Base-by-base conservation (phyloP, 1,284 basidiomycete genomes). In the Pholiota adiposa region DNA sequence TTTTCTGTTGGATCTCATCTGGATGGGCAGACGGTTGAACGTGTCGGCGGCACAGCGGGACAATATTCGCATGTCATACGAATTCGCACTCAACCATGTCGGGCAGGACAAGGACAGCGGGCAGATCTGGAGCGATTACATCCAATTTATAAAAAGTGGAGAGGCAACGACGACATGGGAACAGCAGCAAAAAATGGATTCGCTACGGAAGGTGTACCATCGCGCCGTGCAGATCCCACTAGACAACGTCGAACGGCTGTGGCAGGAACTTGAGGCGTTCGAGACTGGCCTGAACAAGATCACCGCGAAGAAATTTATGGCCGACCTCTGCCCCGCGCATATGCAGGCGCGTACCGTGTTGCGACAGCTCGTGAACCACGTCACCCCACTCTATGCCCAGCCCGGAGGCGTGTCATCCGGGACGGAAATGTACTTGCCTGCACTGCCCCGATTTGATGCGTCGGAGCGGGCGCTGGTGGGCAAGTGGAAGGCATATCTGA, bases 251-350 rank as follows among this genome's bases (percentile, higher is more conserved):
- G 96, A 98, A 75, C 82, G 83, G 43, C 83, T 99, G 43, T 99
- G 97, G 97, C 89, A 93, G 70, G 94, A 97, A 56, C 93, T 96
- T 67, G 96, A 98, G 73, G 80, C 90, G 0, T 99, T 98, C 70
- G 97, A 99, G 75, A 96, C 88, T 61, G 84, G 84, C 41, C 79
- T 98, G 66, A 98, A 96, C 79, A 92, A 92, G 72, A 90, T 95
- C 64, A 97, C 95, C 25, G 96, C 97, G 14, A 98, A 98, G 74
- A 97, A 97, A 72, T 97, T 97, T 75, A 67, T 96, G 94, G 57
- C 90, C 85, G 79, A 80, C 65, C 75, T 81, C 81, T 86, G 97
- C 51, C 89, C 89, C 48, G 93, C 76, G 87, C 77, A 85, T 86
- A 97, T 98, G 93, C 96, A 97, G 68, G 97, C 97, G 1, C 89